Base-by-base conservation (phyloP, 306 rosid genomes). In the Heteromeles arbutifolia region DNA sequence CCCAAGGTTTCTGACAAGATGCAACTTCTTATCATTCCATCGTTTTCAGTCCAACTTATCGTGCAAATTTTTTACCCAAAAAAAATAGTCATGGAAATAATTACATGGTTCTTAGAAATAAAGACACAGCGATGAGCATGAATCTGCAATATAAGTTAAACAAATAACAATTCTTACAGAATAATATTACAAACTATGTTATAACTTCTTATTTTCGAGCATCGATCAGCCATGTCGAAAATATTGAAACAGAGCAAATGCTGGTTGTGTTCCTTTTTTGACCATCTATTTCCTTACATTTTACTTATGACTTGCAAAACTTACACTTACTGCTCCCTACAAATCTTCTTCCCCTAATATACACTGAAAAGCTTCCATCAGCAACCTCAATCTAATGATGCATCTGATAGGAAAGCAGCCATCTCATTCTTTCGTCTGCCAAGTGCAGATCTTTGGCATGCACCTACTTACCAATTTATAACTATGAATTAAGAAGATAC, bases 191-290 rank as follows among this genome's bases (percentile, higher is more conserved):
- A 32, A 79, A 76, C 22, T 32, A 19, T 11, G 48, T 21, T 37
- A 19, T 8, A 21, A n/a, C 43, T 32, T 64, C 80, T 73, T 68
- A 75, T 22, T 69, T 65, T 22, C 67, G 78, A 72, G 77, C 68
- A 74, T 19, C 12, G 67, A 80, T 21, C 87, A 64, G 54, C 78
- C 87, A 74, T 69, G 82, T 74, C 65, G 45, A 67, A 74, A 74
- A 69, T 53, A 76, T 70, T 57, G 53, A 76, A 68, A 67, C 54
- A 26, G 75, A 71, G 56, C 71, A 21, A 29, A 74, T 72, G 84
- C 83, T 66, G 85, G 83, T 74, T 8, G 44, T 48, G 82, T 57
- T 76, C 83, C 73, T 74, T 87, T 82, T 71, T 28, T 15, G 25
- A 41, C 79, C 72, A 74, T 54, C 21, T 26, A 32, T 28, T 74